Evolutionary conservation across 176 grass and related monocot species (phyloP).

Genomic region (Carex cristatella): DNA sequence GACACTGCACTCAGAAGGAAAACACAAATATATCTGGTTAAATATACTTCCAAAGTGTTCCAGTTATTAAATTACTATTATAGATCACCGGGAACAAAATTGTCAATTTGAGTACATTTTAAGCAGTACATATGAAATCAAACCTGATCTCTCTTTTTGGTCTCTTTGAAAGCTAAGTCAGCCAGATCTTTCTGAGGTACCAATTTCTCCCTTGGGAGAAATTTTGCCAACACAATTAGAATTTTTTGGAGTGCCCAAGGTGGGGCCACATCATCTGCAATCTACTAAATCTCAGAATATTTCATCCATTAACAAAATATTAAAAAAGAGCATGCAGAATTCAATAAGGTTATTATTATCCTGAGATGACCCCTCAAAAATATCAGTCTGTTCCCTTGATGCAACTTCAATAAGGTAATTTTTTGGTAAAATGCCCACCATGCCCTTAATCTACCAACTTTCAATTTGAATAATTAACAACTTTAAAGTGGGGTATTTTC

Average conservation of each 20-base stretch:
- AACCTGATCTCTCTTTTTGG: conserved; percentile 71
- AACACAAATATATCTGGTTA: conserved; percentile 8
- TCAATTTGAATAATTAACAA: too few relatives aligned
- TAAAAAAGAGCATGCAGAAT: neutral
- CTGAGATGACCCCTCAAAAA: neutral
- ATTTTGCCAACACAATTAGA: conserved; percentile 66
- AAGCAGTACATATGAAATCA: conserved; percentile 25
- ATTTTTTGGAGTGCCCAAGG: conserved; percentile 80
- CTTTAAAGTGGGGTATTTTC: too few relatives aligned
- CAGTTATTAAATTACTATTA: neutral
- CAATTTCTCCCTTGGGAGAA: conserved; percentile 84
- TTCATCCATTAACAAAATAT: neutral
- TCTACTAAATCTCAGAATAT: conserved; percentile 37
- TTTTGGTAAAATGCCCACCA: neutral
- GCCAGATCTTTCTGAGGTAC: conserved; percentile 92
- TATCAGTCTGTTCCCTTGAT: too few relatives aligned
- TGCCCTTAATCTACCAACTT: neutral
- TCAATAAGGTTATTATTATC: too few relatives aligned
- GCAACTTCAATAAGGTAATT: neutral
- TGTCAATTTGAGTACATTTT: conserved; percentile 8
- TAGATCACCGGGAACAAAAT: neutral
- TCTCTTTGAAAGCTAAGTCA: conserved; percentile 81
- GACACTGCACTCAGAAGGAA: conserved; percentile 42
- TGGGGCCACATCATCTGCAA: conserved; percentile 77
- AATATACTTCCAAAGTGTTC: neutral